Evolutionary conservation across 1,284 basidiomycete species (phyloP).

Genomic region (Sutorius eximius): DNA sequence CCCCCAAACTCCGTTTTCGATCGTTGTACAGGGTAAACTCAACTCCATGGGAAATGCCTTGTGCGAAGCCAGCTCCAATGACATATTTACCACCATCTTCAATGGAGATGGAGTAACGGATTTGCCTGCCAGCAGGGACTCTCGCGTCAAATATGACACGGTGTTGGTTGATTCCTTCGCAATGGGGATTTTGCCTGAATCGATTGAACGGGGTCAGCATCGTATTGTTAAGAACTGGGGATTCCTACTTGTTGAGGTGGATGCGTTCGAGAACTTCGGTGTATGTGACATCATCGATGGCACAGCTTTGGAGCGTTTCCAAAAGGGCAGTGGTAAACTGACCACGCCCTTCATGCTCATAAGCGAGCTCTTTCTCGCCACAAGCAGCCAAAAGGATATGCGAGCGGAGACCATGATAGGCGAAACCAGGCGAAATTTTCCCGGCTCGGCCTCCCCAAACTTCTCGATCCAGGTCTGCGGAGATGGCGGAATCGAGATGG

Average conservation of each 20-base stretch:
- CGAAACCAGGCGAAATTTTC: conserved; percentile 41
- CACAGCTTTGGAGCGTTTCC: conserved; percentile 1
- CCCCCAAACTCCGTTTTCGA: not conserved
- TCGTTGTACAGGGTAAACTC: conserved; percentile 16
- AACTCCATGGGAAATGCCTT: conserved; percentile 14
- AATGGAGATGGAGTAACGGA: not conserved
- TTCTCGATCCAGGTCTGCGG: conserved; percentile 48
- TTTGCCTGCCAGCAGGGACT: conserved; percentile 2
- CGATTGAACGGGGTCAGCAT: not conserved
- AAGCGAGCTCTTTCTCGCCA: conserved; percentile 40
- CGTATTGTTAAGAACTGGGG: not conserved
- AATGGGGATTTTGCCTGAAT: conserved; percentile 19
- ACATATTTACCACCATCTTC: not conserved
- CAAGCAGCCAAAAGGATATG: conserved; percentile 57
- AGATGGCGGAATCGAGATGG: conserved; percentile 45
- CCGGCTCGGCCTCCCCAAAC: conserved; percentile 45
- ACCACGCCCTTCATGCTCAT: conserved; percentile 12
- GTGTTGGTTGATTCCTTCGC: conserved; percentile 15
- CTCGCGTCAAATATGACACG: conserved; percentile 21
- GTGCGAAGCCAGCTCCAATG: conserved; percentile 17
- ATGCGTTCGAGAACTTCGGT: conserved; percentile 8
- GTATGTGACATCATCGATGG: conserved; percentile 15
- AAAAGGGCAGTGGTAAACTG: conserved; percentile 20
- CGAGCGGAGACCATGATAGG: conserved; percentile 37
- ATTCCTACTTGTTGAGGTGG: conserved; percentile 11